Evolutionary conservation across 2,329 filamentous ascomycete species (phyloP).

Genomic region (Trichoderma arundinaceum): DNA sequence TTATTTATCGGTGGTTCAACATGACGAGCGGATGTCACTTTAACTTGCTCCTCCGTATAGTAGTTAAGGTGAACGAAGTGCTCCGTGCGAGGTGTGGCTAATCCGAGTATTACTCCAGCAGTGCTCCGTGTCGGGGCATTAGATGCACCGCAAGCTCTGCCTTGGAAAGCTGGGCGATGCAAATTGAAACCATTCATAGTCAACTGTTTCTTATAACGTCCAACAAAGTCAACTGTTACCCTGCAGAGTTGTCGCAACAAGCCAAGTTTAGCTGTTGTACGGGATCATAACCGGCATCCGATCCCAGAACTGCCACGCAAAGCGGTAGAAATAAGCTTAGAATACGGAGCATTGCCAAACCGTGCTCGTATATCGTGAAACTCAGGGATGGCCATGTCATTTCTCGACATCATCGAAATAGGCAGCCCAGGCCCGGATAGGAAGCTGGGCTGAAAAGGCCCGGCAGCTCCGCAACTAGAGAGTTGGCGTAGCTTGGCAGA

Average conservation of each 20-base stretch:
- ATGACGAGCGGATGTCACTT: not conserved
- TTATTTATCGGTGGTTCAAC: not conserved
- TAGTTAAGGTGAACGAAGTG: too few species aligned
- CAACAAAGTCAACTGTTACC: not conserved
- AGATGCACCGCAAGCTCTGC: too few species aligned
- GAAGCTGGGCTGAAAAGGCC: conserved; percentile 21
- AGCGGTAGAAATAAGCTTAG: conserved; percentile 7
- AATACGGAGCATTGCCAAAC: too few species aligned
- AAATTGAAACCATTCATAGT: not conserved
- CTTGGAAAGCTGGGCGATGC: too few species aligned
- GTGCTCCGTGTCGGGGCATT: too few species aligned
- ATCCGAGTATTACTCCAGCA: too few species aligned
- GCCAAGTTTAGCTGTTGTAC: not conserved
- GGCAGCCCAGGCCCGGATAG: conserved; percentile 10
- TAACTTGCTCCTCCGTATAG: not conserved
- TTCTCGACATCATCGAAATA: not conserved
- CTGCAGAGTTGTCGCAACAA: not conserved
- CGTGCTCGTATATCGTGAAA: too few species aligned
- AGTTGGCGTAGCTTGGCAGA: conserved; percentile 7
- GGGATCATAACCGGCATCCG: too few species aligned
- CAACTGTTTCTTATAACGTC: too few species aligned
- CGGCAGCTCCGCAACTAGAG: conserved; percentile 10
- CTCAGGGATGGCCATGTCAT: not conserved
- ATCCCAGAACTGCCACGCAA: not conserved
- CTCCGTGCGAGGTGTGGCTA: too few species aligned